These are phyloP conservation scores for Raffaelea deltoideospora DNA, from an alignment of 2,329 filamentous ascomycete species.

Conservation along the genomic window DNA sequence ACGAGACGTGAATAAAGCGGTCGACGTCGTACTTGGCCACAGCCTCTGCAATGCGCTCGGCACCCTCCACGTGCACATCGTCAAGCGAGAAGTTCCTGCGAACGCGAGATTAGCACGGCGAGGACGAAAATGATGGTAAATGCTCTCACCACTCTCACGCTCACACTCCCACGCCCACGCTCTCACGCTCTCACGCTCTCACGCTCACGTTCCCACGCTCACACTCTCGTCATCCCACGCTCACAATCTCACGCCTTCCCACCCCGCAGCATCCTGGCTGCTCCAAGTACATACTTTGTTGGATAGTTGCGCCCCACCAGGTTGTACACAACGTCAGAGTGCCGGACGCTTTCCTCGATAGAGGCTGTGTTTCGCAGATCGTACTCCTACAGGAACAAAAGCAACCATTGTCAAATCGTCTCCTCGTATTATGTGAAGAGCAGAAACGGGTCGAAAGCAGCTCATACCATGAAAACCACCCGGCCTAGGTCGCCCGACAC, in stretches of 20 bases:
- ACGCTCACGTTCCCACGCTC: not conserved
- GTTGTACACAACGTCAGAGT: conserved; percentile 97
- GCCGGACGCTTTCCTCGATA: conserved; percentile 89
- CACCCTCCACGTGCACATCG: conserved; percentile 86
- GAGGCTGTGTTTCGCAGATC: conserved; percentile 89
- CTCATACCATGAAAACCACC: conserved; percentile 66
- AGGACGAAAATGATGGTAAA: no score
- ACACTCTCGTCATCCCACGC: not conserved
- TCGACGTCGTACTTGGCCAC: conserved; percentile 97
- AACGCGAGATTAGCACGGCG: conserved; percentile 16
- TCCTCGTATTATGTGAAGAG: not conserved
- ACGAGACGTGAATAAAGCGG: conserved; percentile 91
- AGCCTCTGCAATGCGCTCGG: conserved; percentile 82
- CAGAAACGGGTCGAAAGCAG: not conserved
- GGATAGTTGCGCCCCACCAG: conserved; percentile 87
- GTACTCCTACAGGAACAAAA: conserved; percentile 85
- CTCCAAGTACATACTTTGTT: conserved; percentile 58
- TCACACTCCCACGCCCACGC: no score
- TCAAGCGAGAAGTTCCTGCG: conserved; percentile 78
- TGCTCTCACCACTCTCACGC: no score
- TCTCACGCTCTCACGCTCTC: not conserved
- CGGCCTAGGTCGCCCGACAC: conserved; percentile 87
- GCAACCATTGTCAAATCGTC: conserved; percentile 7
- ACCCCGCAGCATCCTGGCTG: not conserved
- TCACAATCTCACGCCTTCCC: no score